Percentiles rank a stretch among this genome's conserved stretches.
Conservation (phyloP, 2,329 filamentous ascomycete species). For the Talaromyces albobiverticillius region DNA sequence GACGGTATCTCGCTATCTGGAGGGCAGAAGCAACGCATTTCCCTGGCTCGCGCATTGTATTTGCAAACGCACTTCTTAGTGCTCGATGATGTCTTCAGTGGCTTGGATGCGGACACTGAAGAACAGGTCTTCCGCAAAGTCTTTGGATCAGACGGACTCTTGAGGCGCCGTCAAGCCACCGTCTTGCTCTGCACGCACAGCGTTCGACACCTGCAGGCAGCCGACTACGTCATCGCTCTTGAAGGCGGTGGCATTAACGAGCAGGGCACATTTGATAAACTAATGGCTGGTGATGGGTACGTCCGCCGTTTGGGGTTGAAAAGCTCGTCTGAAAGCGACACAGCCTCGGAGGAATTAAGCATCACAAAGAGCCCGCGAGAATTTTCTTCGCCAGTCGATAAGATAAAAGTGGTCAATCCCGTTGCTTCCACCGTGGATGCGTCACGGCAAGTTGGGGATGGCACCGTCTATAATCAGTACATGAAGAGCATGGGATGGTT, state of each 20-base stretch:
- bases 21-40: conserved; percentile 52
- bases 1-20: conserved; percentile 52
- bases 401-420: background rate
- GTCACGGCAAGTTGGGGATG: conserved; percentile 35
- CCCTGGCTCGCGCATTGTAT: conserved; percentile 48
- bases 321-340: background rate
- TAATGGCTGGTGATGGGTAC: conserved; percentile 20
- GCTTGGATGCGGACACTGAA: conserved; percentile 15
- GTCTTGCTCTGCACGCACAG: conserved; percentile 11
- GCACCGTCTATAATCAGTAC: conserved; percentile 22
- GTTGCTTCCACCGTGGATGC: conserved; percentile 21
- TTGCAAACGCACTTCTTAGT: conserved; percentile 25
- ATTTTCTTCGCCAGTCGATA: background rate
- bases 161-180: background rate
- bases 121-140: conserved; percentile 14
- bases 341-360: background rate
- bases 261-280: conserved; percentile 38
- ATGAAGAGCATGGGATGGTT: conserved; percentile 22
- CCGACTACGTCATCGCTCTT: conserved; percentile 43
- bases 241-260: conserved; percentile 37
- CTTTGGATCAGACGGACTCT: conserved; percentile 9
- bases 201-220: conserved; percentile 10
- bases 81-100: conserved; percentile 16
- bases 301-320: conserved; percentile 8
- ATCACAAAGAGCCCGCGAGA: background rate